Evolutionary conservation across 306 rosid genomes (phyloP).

Genomic region (Medicago arabica): DNA sequence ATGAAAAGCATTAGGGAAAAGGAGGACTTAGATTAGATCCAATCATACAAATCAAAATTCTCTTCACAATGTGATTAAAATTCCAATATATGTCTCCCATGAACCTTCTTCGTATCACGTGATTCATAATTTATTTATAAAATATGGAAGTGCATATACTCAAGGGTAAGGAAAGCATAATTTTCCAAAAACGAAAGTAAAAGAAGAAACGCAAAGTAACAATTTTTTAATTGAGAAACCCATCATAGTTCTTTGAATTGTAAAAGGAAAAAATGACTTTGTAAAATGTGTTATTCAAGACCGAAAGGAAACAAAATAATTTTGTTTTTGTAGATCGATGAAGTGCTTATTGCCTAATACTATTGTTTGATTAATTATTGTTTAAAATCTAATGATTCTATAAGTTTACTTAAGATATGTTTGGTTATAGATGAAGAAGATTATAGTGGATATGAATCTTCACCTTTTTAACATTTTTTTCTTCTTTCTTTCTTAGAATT

Average conservation of each 20-base stretch:
- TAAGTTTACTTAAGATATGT: slow-evolving; percentile 1
- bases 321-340: slow-evolving; percentile 41
- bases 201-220: slow-evolving; percentile 27
- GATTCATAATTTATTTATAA: slow-evolving; percentile 24
- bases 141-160: slow-evolving; percentile 21
- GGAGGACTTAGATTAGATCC: slow-evolving; percentile 34
- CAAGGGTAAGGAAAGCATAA: slow-evolving; percentile 32
- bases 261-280: slow-evolving; percentile 18
- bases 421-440: slow-evolving; percentile 30
- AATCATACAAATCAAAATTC: slow-evolving; percentile 18
- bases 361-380: no score
- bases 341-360: slow-evolving; percentile 21
- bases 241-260: background rate
- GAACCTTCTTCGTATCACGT: background rate
- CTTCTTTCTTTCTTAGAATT: background rate
- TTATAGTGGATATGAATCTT: slow-evolving; percentile 17
- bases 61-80: no score
- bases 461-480: background rate
- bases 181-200: background rate
- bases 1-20: slow-evolving; percentile 7
- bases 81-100: slow-evolving; percentile 8
- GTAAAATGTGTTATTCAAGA: slow-evolving; percentile 24
- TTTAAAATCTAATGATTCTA: slow-evolving; percentile 27
- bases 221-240: background rate
- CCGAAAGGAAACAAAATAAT: slow-evolving; percentile 36